phyloP scores from a whole-genome alignment of 805 yeast species.

The Isabelozyma heimii region DNA sequence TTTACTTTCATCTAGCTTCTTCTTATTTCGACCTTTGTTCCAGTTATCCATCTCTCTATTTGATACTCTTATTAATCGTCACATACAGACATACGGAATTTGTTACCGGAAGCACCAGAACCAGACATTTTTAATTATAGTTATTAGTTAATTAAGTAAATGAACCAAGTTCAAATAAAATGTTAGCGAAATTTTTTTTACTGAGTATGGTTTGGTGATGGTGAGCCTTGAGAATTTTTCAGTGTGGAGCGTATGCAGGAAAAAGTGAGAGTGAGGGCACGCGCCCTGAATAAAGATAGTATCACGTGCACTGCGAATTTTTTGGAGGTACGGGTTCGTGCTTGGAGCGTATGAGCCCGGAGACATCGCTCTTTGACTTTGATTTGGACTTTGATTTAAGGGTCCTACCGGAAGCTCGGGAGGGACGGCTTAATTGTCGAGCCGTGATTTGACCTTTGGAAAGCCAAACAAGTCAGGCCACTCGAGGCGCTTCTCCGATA shows the following conservation, averaged over 20 bases:
- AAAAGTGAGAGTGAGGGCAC: not conserved
- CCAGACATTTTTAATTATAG: slow-evolving; percentile 64
- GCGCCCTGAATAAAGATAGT: not conserved
- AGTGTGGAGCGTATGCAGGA: not conserved
- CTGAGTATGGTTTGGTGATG: not conserved
- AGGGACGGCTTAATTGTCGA: no score
- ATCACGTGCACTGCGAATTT: not conserved
- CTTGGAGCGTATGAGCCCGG: not conserved
- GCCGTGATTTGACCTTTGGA: no score
- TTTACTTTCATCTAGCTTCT: not conserved
- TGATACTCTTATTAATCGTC: slow-evolving; percentile 5
- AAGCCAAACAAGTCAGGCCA: no score
- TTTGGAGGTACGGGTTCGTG: not conserved
- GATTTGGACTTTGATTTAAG: no score
- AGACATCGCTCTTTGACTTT: no score
- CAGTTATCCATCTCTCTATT: not conserved
- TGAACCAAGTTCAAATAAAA: not conserved
- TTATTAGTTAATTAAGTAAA: slow-evolving; percentile 13
- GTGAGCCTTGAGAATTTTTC: not conserved
- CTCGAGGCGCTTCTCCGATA: no score
- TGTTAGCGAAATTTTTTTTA: not conserved
- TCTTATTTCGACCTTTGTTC: not conserved
- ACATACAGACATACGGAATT: slow-evolving; percentile 99
- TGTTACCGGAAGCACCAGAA: slow-evolving; percentile 98
- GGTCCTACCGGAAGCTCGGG: no score